Conservation (phyloP, 306 rosid species). For the Vigna reflexopilosa region DNA sequence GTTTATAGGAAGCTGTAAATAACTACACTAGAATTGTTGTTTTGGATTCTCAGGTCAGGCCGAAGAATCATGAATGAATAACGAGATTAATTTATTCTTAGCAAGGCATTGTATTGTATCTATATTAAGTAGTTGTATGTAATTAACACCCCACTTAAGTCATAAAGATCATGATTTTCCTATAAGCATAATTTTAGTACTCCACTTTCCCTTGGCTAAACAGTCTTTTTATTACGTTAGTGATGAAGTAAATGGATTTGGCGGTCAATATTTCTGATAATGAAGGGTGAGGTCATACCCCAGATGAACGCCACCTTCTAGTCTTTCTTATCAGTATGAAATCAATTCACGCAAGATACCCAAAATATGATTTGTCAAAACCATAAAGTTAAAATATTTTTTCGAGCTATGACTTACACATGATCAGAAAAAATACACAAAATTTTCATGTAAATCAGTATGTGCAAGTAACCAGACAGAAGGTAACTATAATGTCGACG, state of each 20-base stretch:
- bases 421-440: too few species aligned
- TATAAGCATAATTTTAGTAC: constrained; percentile 1
- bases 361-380: background rate
- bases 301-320: background rate
- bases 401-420: background rate
- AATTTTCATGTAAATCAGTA: background rate
- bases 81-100: constrained; percentile 1
- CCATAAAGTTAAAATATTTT: background rate
- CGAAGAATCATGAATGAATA: constrained; percentile 7
- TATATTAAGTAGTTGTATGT: constrained; percentile 20
- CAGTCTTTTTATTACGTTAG: background rate
- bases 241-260: background rate
- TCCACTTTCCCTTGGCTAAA: background rate
- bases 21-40: background rate
- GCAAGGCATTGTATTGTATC: constrained; percentile 2
- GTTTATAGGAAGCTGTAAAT: constrained; percentile 34
- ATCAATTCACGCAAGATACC: background rate
- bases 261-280: background rate
- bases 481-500: background rate
- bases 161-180: background rate
- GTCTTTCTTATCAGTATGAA: background rate
- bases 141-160: background rate
- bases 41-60: background rate
- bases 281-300: background rate
- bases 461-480: background rate